A percentile compares a stretch with the other conserved stretches of the same genome.
These are phyloP conservation scores for Amphicarpaea edgeworthii DNA, from an alignment of 306 rosid species.

Conservation along the genomic window DNA sequence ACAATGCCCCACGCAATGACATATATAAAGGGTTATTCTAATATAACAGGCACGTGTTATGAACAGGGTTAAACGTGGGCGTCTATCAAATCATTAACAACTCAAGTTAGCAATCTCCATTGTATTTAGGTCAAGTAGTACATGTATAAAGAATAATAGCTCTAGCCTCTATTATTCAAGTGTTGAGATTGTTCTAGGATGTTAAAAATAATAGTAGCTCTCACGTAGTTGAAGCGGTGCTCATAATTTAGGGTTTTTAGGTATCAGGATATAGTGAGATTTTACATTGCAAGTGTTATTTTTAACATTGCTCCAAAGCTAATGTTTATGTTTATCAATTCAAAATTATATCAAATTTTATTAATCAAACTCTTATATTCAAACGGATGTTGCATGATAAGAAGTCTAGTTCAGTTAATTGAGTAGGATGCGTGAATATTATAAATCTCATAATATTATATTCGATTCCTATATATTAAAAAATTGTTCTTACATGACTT, in stretches of 20 bases:
- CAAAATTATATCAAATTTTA: not conserved
- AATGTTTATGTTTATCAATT: not conserved
- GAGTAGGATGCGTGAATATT: too few relatives aligned
- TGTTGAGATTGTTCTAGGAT: not conserved
- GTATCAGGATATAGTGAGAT: not conserved
- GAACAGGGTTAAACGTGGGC: constrained; percentile 8
- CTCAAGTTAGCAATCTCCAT: not conserved
- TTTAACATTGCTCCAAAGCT: not conserved
- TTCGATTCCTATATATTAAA: too few relatives aligned
- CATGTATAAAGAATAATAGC: not conserved
- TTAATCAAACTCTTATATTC: not conserved
- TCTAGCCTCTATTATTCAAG: not conserved
- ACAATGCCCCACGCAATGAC: constrained; percentile 26
- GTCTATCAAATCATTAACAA: constrained; percentile 16
- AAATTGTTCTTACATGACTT: too few relatives aligned
- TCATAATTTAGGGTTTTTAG: not conserved
- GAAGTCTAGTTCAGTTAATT: too few relatives aligned
- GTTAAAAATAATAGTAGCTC: too few relatives aligned
- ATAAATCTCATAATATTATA: too few relatives aligned
- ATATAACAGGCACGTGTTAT: not conserved
- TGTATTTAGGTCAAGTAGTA: constrained; percentile 14
- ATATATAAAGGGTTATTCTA: not conserved
- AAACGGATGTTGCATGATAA: too few relatives aligned
- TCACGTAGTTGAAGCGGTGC: not conserved
- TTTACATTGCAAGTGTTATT: not conserved